Evolutionary conservation across 441 rosid genomes (phyloP), one percentile per base, ranked within the genome.

Genomic region (Monsonia emarginata): DNA sequence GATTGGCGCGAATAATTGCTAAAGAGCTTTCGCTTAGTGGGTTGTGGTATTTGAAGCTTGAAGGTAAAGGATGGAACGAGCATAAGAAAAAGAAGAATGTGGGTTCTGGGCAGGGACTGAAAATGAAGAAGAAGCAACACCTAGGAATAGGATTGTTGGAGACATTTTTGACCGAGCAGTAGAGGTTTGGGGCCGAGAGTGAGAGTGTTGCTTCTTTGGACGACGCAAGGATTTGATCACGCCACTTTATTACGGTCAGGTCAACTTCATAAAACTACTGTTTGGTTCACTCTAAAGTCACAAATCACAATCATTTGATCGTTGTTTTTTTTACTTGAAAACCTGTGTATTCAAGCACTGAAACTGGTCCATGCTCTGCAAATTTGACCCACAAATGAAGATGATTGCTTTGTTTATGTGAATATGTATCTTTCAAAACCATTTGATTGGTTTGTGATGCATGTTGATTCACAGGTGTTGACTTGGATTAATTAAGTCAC

Each of bases 31-130:
- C 5, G 16, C 9, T 48, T 24, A 25, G 11, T 18, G 57, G 11
- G 10, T 48, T 18, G 57, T 48, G 57, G 10, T 40, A 21, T 24
- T 19, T 18, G 69, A 46, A 40, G 67, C 32, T 68, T 36, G 61
- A 58, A 52, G 16, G 61, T n/a, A 13, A 13, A 63, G 22, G 42
- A 24, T 32, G 5, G 18, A 38, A n/a, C 28, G 56, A 60, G 32
- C 14, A 50, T 11, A 21, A 5, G 66, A 60, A 61, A 69, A 66
- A 58, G 65, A 26, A 59, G 36, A 24, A 0, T 19, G 58, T 2
- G 64, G 16, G 28, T 19, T 48, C 7, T 19, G 57, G 24, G 57
- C 24, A 48, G 57, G 18, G 57, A 48, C 24, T 2, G 19, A 25
- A 5, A 25, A 48, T 48, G 24, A 48, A 48, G 25, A 18, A 18